Base-by-base conservation (phyloP, 2,329 filamentous ascomycete genomes). In the Colletotrichum ledebouriae region DNA sequence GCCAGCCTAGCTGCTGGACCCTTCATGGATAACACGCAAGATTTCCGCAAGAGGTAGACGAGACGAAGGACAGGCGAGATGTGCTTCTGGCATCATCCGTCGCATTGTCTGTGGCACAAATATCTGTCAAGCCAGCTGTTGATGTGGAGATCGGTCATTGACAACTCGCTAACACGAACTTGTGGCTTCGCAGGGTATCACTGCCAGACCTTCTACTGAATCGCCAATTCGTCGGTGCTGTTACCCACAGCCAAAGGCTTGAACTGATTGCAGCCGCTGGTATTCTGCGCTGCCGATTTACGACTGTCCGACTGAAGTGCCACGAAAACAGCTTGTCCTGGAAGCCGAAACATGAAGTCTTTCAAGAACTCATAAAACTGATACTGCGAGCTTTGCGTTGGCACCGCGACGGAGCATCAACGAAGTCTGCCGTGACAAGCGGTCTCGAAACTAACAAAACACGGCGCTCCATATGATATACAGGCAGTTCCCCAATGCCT, bases 1-100 rank as follows among this genome's bases (percentile, higher is more conserved):
- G 59, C 49, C 61, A 55, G 55, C 61, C 66, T 41, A 46, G 44
- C 46, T 65, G n/a, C 55, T 57, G 61, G 61, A 59, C 66, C 66
- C 66, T 69, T 56, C 12, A 60, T 69, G 66, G 61, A 37, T 69
- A 56, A 60, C 17, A 55, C 49, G 61, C 56, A 69, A 65, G 62
- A 69, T 66, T 60, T 61, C 61, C 61, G 49, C 55, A 68, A 41
- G 65, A 60, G 56, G 34, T 65, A 56, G 41, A 68, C 66, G 42
- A 65, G 55, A 63, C 56, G 17, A 56, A 50, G 25, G 49, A 59
- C 44, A 59, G 55, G 49, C 62, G 49, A 56, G 61, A 67, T 42
- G 61, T 33, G n/a, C 33, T 53, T 65, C 42, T 56, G 42, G 42
- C 61, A 44, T 59, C 42, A 20, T 69, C 53, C 22, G 55, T 59